Evolutionary conservation across 1,284 basidiomycete genomes (phyloP).

Genomic region (Uromyces viciae-fabae): DNA sequence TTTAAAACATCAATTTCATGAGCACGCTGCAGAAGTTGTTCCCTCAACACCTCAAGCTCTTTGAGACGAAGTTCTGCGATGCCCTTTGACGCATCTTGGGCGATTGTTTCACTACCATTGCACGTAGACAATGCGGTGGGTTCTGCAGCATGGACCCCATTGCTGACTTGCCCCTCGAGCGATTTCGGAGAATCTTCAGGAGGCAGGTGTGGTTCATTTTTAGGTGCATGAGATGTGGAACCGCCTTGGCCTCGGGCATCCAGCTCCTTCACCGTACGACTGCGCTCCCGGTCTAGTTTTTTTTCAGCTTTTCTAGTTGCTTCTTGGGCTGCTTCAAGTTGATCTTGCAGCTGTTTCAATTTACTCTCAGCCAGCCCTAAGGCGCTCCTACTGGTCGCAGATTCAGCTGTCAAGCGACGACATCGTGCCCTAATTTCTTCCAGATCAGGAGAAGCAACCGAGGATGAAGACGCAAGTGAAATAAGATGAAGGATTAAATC

Average conservation of each 20-base stretch:
- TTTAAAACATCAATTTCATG: slow-evolving; percentile 46
- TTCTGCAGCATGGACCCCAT: slow-evolving; percentile 19
- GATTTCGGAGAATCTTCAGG: slow-evolving; percentile 18
- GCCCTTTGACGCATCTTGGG: slow-evolving; percentile 42
- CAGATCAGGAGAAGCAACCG: slow-evolving; percentile 31
- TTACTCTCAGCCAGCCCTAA: slow-evolving; percentile 43
- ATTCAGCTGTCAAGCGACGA: slow-evolving; percentile 31
- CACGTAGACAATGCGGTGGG: slow-evolving; percentile 34
- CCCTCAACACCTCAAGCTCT: slow-evolving; percentile 45
- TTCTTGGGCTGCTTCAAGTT: slow-evolving; percentile 49
- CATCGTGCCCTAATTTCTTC: slow-evolving; percentile 39
- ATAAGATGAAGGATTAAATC: slow-evolving; percentile 44
- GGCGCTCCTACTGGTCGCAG: slow-evolving; percentile 34
- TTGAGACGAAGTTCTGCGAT: slow-evolving; percentile 41
- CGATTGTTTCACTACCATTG: slow-evolving; percentile 32
- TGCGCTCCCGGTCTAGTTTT: slow-evolving; percentile 49
- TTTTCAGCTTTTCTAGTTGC: slow-evolving; percentile 49
- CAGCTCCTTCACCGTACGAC: slow-evolving; percentile 49
- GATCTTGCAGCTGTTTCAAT: slow-evolving; percentile 47
- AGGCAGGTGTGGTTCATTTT: slow-evolving; percentile 7
- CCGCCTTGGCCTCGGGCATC: slow-evolving; percentile 46
- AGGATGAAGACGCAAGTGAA: slow-evolving; percentile 42
- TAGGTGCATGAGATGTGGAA: slow-evolving; percentile 24
- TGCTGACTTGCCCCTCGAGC: slow-evolving; percentile 9
- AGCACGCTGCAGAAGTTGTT: slow-evolving; percentile 44